Base-by-base conservation (phyloP, 208 protist genomes). In the Phytomonas francai region DNA sequence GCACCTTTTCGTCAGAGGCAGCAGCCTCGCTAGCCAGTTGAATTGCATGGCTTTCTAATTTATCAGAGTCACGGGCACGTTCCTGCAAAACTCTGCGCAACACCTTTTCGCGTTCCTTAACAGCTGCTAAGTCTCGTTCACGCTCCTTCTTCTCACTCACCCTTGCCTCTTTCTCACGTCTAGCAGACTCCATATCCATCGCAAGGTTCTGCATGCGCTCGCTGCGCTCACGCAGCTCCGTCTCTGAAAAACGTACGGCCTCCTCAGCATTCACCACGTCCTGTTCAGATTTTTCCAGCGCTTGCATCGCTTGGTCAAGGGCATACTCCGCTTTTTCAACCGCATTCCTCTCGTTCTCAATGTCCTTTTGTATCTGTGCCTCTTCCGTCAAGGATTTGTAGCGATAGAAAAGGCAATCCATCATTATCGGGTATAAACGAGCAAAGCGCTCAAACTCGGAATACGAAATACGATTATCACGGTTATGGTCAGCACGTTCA, bases 361-460 rank as follows among this genome's bases (percentile, higher is more conserved):
- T 92, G 7, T 89, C 83, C 63, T 91, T 90, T 54, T 78, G 84
- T 36, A 95, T 69, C 76, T 92, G 85, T 67, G 93, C 88, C 75
- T 97, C 89, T 60, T 93, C 88, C 89, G 89, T 95, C 70, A 92
- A 92, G n/a, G 89, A 89, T 81, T 93, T 95, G 59, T 79, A 91
- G 65, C 92, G 87, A 76, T 92, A 94, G 76, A 87, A 97, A 25
- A 97, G 78, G 71, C 88, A 95, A 77, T 97, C 89, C 28, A 72
- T 87, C 87, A 97, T 92, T 74, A 94, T 97, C 30, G 92, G 92
- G 75, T 97, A 97, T 19, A 92, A 67, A 19, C 81, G 76, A 7
- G 81, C 83, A 74, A 97, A 95, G 59, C 88, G 89, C 83, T 94
- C 89, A 72, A 93, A 97, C 85, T 97, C 89, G 12, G 85, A 78